Evolutionary conservation across 352 stramenopile genomes (phyloP).

Genomic region (Sclerospora graminicola): DNA sequence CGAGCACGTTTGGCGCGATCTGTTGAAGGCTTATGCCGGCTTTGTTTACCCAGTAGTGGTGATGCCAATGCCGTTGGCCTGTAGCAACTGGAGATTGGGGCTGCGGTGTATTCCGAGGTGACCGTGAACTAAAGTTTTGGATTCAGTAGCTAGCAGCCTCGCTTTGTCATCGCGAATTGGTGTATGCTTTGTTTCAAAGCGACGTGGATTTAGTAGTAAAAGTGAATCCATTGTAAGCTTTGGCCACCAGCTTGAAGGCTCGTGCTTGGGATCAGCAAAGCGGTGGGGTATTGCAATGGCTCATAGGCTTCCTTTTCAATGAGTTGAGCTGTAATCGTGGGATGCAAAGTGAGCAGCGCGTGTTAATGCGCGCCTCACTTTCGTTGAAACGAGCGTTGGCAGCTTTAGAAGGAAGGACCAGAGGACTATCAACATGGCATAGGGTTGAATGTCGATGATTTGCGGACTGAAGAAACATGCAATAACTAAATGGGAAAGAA

Average conservation of each 20-base stretch:
- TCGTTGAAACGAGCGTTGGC: conserved; percentile 14
- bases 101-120: conserved; percentile 63
- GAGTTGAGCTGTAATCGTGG: too few species aligned
- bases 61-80: conserved; percentile 20
- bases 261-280: too few species aligned
- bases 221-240: too few species aligned
- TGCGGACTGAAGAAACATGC: background rate
- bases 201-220: conserved; percentile 27
- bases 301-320: conserved; percentile 19
- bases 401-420: background rate
- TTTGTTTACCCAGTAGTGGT: conserved; percentile 36
- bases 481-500: conserved; percentile 1
- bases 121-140: conserved; percentile 73
- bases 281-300: too few species aligned
- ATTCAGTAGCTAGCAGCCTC: conserved; percentile 76
- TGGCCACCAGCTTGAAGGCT: conserved; percentile 8
- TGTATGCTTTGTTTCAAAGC: conserved; percentile 55
- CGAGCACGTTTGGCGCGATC: conserved; percentile 42
- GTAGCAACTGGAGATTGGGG: conserved; percentile 77
- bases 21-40: conserved; percentile 56
- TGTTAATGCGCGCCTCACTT: conserved; percentile 8
- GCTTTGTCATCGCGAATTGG: conserved; percentile 28
- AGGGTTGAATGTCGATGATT: too few species aligned
- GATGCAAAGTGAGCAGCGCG: conserved; percentile 1
- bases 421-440: conserved; percentile 1